These are phyloP conservation scores for Lumnitzera littorea DNA, from an alignment of 345 rosid genomes.

Conservation along the genomic window DNA sequence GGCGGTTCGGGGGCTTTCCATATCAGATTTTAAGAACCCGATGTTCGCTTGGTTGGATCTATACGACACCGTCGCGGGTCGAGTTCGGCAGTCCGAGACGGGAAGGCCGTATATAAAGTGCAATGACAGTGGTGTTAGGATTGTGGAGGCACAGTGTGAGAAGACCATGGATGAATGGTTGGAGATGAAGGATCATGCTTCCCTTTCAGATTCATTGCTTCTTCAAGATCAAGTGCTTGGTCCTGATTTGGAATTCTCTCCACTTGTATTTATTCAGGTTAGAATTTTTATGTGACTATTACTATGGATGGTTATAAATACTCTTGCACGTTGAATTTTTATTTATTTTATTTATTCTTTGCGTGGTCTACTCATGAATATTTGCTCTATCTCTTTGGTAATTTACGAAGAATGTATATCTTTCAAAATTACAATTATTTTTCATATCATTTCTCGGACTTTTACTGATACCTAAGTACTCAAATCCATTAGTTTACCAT, in stretches of 20 bases:
- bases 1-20: constrained; percentile 28
- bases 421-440: too few species aligned
- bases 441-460: too few species aligned
- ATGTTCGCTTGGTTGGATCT: constrained; percentile 34
- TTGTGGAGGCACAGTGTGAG: constrained; percentile 44
- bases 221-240: constrained; percentile 40
- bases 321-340: too few species aligned
- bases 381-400: too few species aligned
- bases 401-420: too few species aligned
- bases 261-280: constrained; percentile 64
- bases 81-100: constrained; percentile 43
- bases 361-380: too few species aligned
- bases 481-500: too few species aligned
- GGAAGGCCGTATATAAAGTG: constrained; percentile 60
- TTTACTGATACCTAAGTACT: too few species aligned
- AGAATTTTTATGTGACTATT: too few species aligned
- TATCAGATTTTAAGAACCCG: constrained; percentile 30
- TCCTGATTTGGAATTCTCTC: constrained; percentile 74
- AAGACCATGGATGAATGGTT: constrained; percentile 51
- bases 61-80: constrained; percentile 33
- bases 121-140: constrained; percentile 69
- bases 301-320: too few species aligned
- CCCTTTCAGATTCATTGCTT: constrained; percentile 25
- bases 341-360: too few species aligned
- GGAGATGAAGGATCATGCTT: constrained; percentile 12